phyloP scores from a whole-genome alignment of 2,329 filamentous ascomycete species.

The Stemphylium lycopersici region DNA sequence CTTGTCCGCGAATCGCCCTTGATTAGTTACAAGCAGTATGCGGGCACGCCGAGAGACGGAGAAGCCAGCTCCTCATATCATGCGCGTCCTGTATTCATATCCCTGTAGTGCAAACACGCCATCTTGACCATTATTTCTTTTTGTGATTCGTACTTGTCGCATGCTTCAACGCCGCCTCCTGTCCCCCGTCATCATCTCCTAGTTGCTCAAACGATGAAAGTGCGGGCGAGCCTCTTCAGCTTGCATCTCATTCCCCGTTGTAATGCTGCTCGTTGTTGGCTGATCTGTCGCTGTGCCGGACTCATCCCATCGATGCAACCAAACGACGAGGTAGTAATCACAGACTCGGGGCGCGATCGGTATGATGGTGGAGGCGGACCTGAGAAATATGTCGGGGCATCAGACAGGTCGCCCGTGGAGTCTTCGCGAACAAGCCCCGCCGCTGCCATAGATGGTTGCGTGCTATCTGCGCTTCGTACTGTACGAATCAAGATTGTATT shows the following conservation, averaged over 20 bases:
- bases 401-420: conserved; percentile 42
- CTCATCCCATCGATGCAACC: conserved; percentile 46
- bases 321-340: conserved; percentile 43
- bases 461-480: conserved; percentile 14
- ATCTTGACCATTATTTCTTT: neutral
- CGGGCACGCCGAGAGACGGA: neutral
- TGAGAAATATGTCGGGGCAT: conserved; percentile 42
- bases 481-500: conserved; percentile 20
- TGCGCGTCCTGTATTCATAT: neutral
- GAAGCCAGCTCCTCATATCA: conserved; percentile 3
- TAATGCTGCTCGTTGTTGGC: conserved; percentile 31
- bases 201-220: conserved; percentile 20
- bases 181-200: neutral
- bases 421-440: conserved; percentile 29
- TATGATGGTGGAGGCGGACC: conserved; percentile 44
- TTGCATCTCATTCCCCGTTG: conserved; percentile 34
- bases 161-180: neutral
- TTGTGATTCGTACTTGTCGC: neutral
- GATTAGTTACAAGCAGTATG: neutral
- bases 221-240: conserved; percentile 37
- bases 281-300: conserved; percentile 31
- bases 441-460: conserved; percentile 22
- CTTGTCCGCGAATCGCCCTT: neutral
- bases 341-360: conserved; percentile 38
- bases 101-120: neutral